Percentiles rank a stretch among this genome's conserved stretches.
phyloP scores from a whole-genome alignment of 805 yeast species.

The Zygoascus flipseniorum region DNA sequence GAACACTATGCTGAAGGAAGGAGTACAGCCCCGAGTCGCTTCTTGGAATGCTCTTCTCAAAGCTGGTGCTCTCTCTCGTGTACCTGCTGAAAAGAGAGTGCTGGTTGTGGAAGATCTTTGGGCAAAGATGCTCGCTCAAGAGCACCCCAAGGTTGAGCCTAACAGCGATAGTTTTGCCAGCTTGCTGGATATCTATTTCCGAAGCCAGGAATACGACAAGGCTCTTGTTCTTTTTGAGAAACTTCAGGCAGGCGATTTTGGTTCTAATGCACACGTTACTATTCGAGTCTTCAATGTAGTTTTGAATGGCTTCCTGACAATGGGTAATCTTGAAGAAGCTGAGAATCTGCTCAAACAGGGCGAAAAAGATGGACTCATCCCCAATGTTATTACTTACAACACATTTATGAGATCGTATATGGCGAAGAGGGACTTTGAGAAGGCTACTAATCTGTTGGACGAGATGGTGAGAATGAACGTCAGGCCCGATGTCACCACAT shows the following conservation, averaged over 20 bases:
- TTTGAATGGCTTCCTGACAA: slow-evolving; percentile 37
- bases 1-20: slow-evolving; percentile 37
- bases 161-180: slow-evolving; percentile 42
- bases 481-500: slow-evolving; percentile 53
- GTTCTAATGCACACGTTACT: slow-evolving; percentile 27
- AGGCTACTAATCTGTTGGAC: slow-evolving; percentile 42
- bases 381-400: slow-evolving; percentile 46
- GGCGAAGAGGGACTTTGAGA: slow-evolving; percentile 32
- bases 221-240: slow-evolving; percentile 33
- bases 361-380: slow-evolving; percentile 29
- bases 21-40: slow-evolving; percentile 34
- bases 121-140: slow-evolving; percentile 31
- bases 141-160: slow-evolving; percentile 29
- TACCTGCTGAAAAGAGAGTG: slow-evolving; percentile 16
- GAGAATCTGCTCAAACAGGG: slow-evolving; percentile 34
- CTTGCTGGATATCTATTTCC: slow-evolving; percentile 41
- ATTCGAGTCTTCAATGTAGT: slow-evolving; percentile 37
- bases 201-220: slow-evolving; percentile 33
- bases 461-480: slow-evolving; percentile 36
- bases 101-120: slow-evolving; percentile 21
- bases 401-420: slow-evolving; percentile 38
- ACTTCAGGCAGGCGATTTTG: slow-evolving; percentile 27
- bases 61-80: slow-evolving; percentile 32
- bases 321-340: slow-evolving; percentile 37
- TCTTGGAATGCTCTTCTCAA: slow-evolving; percentile 55